These are phyloP conservation scores for Dryas integrifolia DNA, from an alignment of 331 rosid genomes.

Conservation along the genomic window DNA sequence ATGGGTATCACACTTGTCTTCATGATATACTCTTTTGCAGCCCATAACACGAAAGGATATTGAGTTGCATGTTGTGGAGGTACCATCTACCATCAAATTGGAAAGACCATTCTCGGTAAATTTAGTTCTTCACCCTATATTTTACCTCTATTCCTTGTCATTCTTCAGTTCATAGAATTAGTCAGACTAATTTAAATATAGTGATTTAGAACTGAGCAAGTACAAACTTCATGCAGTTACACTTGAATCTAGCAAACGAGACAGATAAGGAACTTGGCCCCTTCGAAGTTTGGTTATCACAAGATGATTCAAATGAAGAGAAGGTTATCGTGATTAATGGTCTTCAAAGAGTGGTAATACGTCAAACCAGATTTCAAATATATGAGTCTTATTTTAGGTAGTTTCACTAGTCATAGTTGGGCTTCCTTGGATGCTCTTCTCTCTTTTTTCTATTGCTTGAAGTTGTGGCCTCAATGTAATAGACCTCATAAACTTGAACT, in stretches of 20 bases:
- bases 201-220: slow-evolving; percentile 32
- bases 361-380: neutral
- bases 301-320: slow-evolving; percentile 51
- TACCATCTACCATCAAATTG: slow-evolving; percentile 68
- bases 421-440: neutral
- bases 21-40: slow-evolving; percentile 50
- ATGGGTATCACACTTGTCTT: slow-evolving; percentile 24
- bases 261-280: slow-evolving; percentile 85
- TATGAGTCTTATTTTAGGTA: neutral
- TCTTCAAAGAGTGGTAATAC: slow-evolving; percentile 76
- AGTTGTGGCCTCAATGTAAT: neutral
- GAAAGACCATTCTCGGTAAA: slow-evolving; percentile 79
- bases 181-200: slow-evolving; percentile 1
- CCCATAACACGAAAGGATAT: slow-evolving; percentile 77
- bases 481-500: neutral
- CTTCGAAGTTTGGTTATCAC: slow-evolving; percentile 69
- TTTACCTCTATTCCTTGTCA: slow-evolving; percentile 14
- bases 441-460: neutral
- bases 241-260: slow-evolving; percentile 62
- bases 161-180: slow-evolving; percentile 24
- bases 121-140: slow-evolving; percentile 17
- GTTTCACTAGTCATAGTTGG: neutral
- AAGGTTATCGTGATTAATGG: slow-evolving; percentile 70
- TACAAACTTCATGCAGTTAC: slow-evolving; percentile 58
- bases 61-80: slow-evolving; percentile 71